Evolutionary conservation across 2,329 filamentous ascomycete species (phyloP).

Genomic region (Cercospora brassicicola): DNA sequence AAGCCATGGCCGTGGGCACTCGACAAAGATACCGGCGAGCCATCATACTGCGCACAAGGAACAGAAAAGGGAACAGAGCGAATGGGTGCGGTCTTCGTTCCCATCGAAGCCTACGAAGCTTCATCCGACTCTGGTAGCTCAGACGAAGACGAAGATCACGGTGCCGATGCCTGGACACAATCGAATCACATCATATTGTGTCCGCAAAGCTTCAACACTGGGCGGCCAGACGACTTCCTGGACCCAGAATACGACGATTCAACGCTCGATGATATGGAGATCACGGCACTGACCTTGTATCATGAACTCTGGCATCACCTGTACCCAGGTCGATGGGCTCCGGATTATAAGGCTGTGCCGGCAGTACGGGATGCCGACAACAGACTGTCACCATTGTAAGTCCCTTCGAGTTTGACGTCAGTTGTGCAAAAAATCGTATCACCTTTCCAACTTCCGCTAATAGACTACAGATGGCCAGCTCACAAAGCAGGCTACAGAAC

Average conservation of each 20-base stretch:
- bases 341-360: slow-evolving; percentile 1
- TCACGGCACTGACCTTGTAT: neutral
- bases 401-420: too few relatives aligned
- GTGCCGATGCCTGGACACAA: neutral
- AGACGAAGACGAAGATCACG: neutral
- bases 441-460: too few relatives aligned
- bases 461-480: neutral
- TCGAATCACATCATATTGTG: neutral
- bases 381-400: neutral
- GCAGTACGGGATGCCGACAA: neutral
- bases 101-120: neutral
- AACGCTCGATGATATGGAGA: slow-evolving; percentile 4
- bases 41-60: neutral
- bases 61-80: neutral
- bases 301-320: slow-evolving; percentile 4
- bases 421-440: too few relatives aligned
- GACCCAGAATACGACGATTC: neutral
- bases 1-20: neutral
- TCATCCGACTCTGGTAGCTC: neutral
- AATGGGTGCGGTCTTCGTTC: neutral
- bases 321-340: neutral
- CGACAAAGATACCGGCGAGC: neutral
- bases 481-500: neutral
- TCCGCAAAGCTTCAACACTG: neutral
- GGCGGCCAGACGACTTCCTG: neutral